Evolutionary conservation across 148 eudicot genomes (phyloP).

Genomic region (Oxyria digyna): DNA sequence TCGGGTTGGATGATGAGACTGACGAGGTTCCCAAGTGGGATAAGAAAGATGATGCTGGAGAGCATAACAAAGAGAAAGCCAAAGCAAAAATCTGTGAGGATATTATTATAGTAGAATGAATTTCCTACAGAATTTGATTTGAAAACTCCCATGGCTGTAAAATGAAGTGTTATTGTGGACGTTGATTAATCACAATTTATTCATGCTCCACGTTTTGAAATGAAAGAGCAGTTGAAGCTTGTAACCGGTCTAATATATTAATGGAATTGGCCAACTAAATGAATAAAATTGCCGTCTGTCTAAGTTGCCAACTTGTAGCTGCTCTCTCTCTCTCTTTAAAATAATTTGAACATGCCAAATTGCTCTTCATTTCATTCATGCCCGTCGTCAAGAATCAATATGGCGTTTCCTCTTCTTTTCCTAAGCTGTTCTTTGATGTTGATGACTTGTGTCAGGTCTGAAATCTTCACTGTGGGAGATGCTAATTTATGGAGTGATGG

Average conservation of each 20-base stretch:
- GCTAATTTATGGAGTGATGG: conserved; percentile 29
- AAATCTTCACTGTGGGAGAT: conserved; percentile 32
- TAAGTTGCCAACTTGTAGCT: not conserved
- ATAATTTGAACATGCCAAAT: not conserved
- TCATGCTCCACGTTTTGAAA: not conserved
- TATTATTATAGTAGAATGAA: conserved; percentile 48
- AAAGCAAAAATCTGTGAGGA: conserved; percentile 51
- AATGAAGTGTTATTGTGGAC: not conserved
- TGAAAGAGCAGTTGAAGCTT: not conserved
- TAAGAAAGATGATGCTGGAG: conserved; percentile 29
- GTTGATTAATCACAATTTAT: no score
- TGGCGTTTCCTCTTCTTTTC: not conserved
- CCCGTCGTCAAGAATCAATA: not conserved
- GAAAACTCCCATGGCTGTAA: not conserved
- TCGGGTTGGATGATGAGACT: conserved; percentile 88
- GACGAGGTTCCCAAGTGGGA: conserved; percentile 47
- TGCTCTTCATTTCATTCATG: not conserved
- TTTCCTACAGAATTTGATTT: not conserved
- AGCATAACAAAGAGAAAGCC: conserved; percentile 40
- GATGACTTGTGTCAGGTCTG: conserved; percentile 11
- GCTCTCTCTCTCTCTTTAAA: no score
- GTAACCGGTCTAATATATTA: no score
- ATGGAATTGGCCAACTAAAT: no score
- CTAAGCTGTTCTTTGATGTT: conserved; percentile 10
- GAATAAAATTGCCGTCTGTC: not conserved